Evolutionary conservation across 768 basidiomycete species (phyloP), one percentile per base, ranked within the genome.

Genomic region (Hortiboletus flavorubellus): DNA sequence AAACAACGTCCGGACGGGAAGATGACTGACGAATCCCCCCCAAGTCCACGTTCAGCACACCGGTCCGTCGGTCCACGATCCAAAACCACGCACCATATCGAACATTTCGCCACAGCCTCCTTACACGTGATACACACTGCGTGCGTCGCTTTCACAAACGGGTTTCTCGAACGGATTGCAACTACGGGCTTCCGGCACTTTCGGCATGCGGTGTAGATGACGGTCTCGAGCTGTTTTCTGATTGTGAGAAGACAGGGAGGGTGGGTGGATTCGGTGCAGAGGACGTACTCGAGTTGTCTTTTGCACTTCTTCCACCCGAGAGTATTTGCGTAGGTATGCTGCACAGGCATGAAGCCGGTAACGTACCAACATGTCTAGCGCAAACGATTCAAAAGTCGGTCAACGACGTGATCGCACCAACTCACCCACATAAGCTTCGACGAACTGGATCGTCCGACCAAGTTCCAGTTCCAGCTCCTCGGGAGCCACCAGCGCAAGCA

Each of bases 351-450:
- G 78, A 46, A 93, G 67, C 26, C 81, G 80, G 37, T 84, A 70
- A 15, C 87, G 80, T 34, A 74, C 76, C 42, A 93, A 70, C 29
- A 86, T 71, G 38, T 91, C 91, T 92, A 49, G 29, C 23, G 16
- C 34, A 41, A 12, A 21, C 7, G 35, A 23, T 8, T 61, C 26
- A 40, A 37, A 53, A 1, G 31, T 29, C 10, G 21, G 11, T 31
- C 0, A 49, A 34, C 8, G 31, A 38, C 29, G 12, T 3, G 21
- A 30, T 31, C 35, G 8, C 7, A 1, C 18, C 9, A 31, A 69
- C 80, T 33, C 53, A 91, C 91, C 91, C 14, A 90, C 77, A 64
- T 93, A 93, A 0, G 85, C 73, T 56, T 89, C 85, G 16, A 90
- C 64, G 54, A 91, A 86, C 26, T 78, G 76, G 18, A 74, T 63